These are phyloP conservation scores for Penicillium cinerascens DNA, from an alignment of 495 filamentous ascomycete species.

Conservation along the genomic window DNA sequence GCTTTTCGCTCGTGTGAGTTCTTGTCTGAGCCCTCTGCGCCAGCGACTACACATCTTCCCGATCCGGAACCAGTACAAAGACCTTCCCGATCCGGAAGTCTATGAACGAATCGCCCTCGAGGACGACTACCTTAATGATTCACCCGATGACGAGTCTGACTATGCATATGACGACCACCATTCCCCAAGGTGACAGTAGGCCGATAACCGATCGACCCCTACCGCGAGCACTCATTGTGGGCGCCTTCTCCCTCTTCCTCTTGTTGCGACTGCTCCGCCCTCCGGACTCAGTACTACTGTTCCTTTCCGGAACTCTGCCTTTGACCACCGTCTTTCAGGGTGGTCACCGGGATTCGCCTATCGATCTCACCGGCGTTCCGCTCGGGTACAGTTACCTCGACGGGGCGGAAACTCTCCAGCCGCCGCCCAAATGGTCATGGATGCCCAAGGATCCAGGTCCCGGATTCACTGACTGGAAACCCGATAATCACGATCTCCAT, in stretches of 20 bases:
- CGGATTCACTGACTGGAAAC: constrained; percentile 35
- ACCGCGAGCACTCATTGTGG: constrained; percentile 18
- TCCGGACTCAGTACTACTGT: constrained; percentile 29
- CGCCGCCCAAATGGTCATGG: constrained; percentile 27
- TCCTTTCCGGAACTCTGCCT: constrained; percentile 30
- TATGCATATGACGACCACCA: constrained; percentile 1
- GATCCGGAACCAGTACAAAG: constrained; percentile 6
- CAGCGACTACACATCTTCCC: constrained; percentile 1
- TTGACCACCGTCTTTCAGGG: constrained; percentile 26
- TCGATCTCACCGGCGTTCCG: constrained; percentile 23
- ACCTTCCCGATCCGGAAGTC: constrained; percentile 27
- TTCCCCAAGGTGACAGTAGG: constrained; percentile 7
- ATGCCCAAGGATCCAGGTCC: constrained; percentile 22
- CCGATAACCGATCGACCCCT: constrained; percentile 10
- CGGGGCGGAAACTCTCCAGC: constrained; percentile 17
- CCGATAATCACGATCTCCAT: constrained; percentile 20
- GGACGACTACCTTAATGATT: constrained; percentile 27
- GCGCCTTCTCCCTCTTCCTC: constrained; percentile 14
- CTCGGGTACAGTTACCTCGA: constrained; percentile 23
- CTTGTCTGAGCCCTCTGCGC: constrained; percentile 5
- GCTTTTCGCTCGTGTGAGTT: constrained; percentile 15
- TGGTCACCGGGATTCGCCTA: constrained; percentile 20
- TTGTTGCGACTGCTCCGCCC: constrained; percentile 30
- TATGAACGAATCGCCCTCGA: constrained; percentile 31
- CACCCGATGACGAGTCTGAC: constrained; percentile 28